Base-by-base conservation (phyloP, 495 filamentous ascomycete genomes). In the Penicillium riverlandense region DNA sequence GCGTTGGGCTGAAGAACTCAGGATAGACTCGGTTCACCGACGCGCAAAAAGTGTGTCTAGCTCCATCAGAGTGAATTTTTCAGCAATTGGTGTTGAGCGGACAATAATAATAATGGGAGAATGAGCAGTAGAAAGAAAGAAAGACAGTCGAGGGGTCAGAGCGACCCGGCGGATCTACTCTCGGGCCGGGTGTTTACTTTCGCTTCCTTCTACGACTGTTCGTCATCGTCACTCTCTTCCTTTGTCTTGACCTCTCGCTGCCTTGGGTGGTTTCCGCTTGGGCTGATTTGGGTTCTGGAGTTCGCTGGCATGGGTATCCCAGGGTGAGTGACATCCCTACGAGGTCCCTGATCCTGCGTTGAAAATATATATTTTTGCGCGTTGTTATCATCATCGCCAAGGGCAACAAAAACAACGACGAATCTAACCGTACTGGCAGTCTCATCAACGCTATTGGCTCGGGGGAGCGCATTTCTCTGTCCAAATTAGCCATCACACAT, bases 401-500 rank as follows among this genome's bases (percentile, higher is more conserved):
- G 22, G 2, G 4, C 22, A 22, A 22, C 22, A 6, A 22, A 22
- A 22, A 22, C 22, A 22, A 22, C 22, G 6, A 22, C 22, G 2
- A 22, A 4, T 22, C 22, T 22, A 22, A 22, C 22, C 22, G 22
- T 0, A 22, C 22, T 22, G 3, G 4, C 47, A 96, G 91, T 11
- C 85, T 98, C 36, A 90, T 90, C 62, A 82, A 83, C 54, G 87
- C 95, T 60, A 88, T 98, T 47, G 91, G 90, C 16, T 60, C 79
- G 8, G 90, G 89, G 16, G 70, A 85, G 48, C 79, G 92, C 15
- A 74, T 90, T 40, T 85, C 94, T 16, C 74, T 99, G 8, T 82
- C 88, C 11, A 94, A 88, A 54, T 74, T 96, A 40, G 84, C 90
- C 28, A 74, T 88, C 32, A 74, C 85, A 12, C 82, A 86, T 44